Evolutionary conservation across 1,139 yeast genomes (phyloP).

Genomic region (Saccharomyces hybrid): DNA sequence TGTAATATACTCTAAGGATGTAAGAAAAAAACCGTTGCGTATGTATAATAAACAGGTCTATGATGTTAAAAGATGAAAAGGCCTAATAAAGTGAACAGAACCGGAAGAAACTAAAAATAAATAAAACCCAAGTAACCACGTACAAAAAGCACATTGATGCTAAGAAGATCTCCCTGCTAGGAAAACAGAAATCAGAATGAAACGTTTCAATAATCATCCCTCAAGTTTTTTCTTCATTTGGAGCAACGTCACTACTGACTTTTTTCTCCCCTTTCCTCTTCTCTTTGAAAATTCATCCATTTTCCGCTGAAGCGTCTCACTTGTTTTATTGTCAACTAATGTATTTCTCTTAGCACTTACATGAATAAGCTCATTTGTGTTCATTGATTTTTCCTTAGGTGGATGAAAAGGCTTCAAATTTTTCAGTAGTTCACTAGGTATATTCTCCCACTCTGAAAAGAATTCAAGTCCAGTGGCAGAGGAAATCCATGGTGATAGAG

Average conservation of each 20-base stretch:
- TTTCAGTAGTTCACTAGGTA: constrained; percentile 25
- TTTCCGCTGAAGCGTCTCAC: constrained; percentile 6
- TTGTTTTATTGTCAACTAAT: background rate
- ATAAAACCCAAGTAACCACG: background rate
- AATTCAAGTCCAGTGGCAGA: constrained; percentile 30
- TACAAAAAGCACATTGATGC: background rate
- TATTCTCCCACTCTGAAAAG: constrained; percentile 30
- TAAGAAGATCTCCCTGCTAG: background rate
- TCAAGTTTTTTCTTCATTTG: constrained; percentile 13
- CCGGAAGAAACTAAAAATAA: background rate
- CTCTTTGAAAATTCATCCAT: constrained; percentile 8
- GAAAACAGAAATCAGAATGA: background rate
- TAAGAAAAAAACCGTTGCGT: background rate
- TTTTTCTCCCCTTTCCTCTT: constrained; percentile 8
- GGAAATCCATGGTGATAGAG: constrained; percentile 23
- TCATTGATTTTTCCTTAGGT: constrained; percentile 2
- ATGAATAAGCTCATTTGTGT: background rate
- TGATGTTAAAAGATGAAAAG: background rate
- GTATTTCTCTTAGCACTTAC: background rate
- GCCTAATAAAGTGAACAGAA: background rate
- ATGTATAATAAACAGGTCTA: background rate
- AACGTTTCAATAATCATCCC: background rate
- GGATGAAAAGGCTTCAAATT: constrained; percentile 23
- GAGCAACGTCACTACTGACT: constrained; percentile 10
- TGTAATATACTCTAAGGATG: background rate